Evolutionary conservation across 2,329 filamentous ascomycete species (phyloP).

Genomic region (Diaporthe australafricana): DNA sequence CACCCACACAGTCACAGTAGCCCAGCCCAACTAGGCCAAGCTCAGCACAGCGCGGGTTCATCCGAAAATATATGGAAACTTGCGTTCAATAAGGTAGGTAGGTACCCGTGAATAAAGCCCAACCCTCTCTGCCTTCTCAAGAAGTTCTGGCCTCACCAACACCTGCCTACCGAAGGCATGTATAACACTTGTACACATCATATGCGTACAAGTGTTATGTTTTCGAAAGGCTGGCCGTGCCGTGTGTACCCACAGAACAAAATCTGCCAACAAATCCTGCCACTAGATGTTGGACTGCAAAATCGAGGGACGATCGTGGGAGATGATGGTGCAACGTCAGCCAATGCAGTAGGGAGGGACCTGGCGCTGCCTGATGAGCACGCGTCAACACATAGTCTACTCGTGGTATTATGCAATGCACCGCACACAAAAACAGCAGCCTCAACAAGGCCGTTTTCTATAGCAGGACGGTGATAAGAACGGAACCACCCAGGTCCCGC

Average conservation of each 20-base stretch:
- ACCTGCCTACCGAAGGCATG: no score
- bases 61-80: constrained; percentile 22
- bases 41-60: constrained; percentile 9
- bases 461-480: background rate
- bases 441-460: background rate
- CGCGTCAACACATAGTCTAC: background rate
- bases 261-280: background rate
- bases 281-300: background rate
- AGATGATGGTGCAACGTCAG: constrained; percentile 13
- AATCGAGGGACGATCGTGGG: constrained; percentile 1
- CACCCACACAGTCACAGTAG: background rate
- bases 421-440: background rate
- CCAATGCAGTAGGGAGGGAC: constrained; percentile 7
- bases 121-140: no score
- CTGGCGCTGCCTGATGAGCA: constrained; percentile 10
- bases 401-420: no score
- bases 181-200: no score
- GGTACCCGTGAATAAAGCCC: background rate
- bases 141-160: no score
- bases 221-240: no score
- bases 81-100: background rate
- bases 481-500: background rate
- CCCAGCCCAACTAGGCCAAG: constrained; percentile 19
- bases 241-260: background rate
- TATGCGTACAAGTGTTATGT: no score